Evolutionary conservation across 179 eudicot genomes (phyloP).

Genomic region (Heliamphora ciliata): DNA sequence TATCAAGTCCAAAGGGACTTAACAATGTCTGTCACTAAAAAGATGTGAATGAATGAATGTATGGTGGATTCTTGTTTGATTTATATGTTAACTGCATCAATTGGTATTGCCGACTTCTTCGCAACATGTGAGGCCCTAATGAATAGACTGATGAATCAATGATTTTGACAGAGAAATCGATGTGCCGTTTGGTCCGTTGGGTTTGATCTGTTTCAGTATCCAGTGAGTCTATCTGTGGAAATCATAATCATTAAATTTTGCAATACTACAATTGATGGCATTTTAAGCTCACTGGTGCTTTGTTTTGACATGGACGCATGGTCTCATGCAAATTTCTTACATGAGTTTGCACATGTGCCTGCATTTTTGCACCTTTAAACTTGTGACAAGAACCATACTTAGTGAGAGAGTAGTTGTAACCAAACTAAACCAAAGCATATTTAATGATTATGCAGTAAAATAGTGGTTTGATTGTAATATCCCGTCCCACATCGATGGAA

Average conservation of each 20-base stretch:
- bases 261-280: neutral
- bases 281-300: neutral
- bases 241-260: neutral
- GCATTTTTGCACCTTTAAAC: too few species aligned
- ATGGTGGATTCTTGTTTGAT: neutral
- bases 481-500: too few species aligned
- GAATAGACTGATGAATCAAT: neutral
- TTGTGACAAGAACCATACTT: too few species aligned
- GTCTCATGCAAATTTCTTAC: too few species aligned
- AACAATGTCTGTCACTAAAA: neutral
- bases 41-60: neutral
- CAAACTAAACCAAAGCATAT: too few species aligned
- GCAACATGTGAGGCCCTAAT: neutral
- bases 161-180: neutral
- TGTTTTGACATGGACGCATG: neutral
- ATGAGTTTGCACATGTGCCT: too few species aligned
- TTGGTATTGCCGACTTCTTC: neutral
- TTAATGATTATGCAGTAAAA: too few species aligned
- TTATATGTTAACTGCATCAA: neutral
- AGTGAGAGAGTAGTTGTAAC: too few species aligned
- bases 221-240: neutral
- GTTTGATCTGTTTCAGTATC: neutral
- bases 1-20: neutral
- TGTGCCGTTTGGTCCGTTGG: neutral
- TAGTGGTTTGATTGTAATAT: too few species aligned